A percentile compares a stretch with the other conserved stretches of the same genome.
Conservation (phyloP, 306 rosid genomes). For the Ochetophila trinervis region DNA sequence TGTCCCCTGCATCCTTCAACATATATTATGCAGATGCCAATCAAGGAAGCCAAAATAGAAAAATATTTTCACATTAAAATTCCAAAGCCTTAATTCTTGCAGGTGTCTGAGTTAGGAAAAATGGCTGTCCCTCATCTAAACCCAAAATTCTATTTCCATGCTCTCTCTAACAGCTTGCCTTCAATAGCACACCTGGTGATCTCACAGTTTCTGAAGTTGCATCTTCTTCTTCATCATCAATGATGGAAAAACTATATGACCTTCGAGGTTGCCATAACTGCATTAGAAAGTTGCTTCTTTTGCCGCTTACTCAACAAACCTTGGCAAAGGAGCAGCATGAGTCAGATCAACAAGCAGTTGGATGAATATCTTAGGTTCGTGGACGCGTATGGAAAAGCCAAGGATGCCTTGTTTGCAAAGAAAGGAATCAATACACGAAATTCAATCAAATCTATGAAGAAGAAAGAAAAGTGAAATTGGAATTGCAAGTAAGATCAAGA, state of each 20-base stretch:
- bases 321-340: constrained; percentile 12
- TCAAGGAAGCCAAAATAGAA: background rate
- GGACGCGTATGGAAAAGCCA: constrained; percentile 28
- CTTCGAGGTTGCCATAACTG: constrained; percentile 25
- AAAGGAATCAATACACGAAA: constrained; percentile 19
- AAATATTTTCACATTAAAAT: too few relatives aligned
- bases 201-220: constrained; percentile 7
- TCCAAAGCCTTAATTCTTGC: too few relatives aligned
- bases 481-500: constrained; percentile 3
- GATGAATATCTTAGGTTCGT: constrained; percentile 29
- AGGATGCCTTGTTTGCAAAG: constrained; percentile 26
- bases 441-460: constrained; percentile 22
- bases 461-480: constrained; percentile 21
- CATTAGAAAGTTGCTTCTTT: constrained; percentile 19
- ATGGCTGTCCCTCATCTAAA: constrained; percentile 7
- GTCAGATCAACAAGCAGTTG: constrained; percentile 8
- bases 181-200: constrained; percentile 30
- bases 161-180: constrained; percentile 30
- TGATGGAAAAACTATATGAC: constrained; percentile 20
- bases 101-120: too few relatives aligned
- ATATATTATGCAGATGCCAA: too few relatives aligned
- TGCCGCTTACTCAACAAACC: constrained; percentile 21
- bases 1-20: too few relatives aligned
- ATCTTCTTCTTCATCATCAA: constrained; percentile 22
- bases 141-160: constrained; percentile 7